These are phyloP conservation scores for Crassisporium funariophilum DNA, from an alignment of 768 basidiomycete species.

Conservation along the genomic window DNA sequence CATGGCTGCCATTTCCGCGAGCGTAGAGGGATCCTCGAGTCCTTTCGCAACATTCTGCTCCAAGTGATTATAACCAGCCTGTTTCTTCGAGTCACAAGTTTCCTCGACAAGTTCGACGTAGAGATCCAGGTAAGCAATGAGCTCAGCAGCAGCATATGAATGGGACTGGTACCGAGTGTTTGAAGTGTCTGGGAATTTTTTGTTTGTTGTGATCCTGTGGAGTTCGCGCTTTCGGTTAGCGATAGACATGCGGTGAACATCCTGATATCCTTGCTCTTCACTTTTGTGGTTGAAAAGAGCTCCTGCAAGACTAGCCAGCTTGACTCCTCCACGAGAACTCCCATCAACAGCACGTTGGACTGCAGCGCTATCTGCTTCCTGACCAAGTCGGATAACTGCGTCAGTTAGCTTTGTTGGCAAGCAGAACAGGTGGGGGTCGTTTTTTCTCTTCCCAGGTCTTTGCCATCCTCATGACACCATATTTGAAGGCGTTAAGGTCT, in stretches of 20 bases:
- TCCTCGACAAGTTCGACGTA: slow-evolving; percentile 16
- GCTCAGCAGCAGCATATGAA: slow-evolving; percentile 17
- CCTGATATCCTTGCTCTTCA: slow-evolving; percentile 30
- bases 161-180: slow-evolving; percentile 22
- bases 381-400: slow-evolving; percentile 15
- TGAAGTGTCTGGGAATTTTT: slow-evolving; percentile 24
- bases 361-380: slow-evolving; percentile 7
- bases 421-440: slow-evolving; percentile 19
- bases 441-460: slow-evolving; percentile 11
- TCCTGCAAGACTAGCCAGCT: slow-evolving; percentile 23
- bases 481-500: slow-evolving; percentile 32
- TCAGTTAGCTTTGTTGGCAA: slow-evolving; percentile 31
- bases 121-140: slow-evolving; percentile 13
- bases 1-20: slow-evolving; percentile 23
- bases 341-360: slow-evolving; percentile 16
- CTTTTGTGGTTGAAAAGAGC: slow-evolving; percentile 29
- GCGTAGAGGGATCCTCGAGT: slow-evolving; percentile 17
- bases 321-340: slow-evolving; percentile 24
- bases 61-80: slow-evolving; percentile 18
- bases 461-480: slow-evolving; percentile 16
- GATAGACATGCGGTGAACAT: slow-evolving; percentile 11
- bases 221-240: slow-evolving; percentile 10
- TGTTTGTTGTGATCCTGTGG: slow-evolving; percentile 1
- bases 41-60: slow-evolving; percentile 25
- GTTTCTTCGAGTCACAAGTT: slow-evolving; percentile 16